phyloP scores from a whole-genome alignment of 1,284 basidiomycete genomes.

The Apiotrichum gamsii region DNA sequence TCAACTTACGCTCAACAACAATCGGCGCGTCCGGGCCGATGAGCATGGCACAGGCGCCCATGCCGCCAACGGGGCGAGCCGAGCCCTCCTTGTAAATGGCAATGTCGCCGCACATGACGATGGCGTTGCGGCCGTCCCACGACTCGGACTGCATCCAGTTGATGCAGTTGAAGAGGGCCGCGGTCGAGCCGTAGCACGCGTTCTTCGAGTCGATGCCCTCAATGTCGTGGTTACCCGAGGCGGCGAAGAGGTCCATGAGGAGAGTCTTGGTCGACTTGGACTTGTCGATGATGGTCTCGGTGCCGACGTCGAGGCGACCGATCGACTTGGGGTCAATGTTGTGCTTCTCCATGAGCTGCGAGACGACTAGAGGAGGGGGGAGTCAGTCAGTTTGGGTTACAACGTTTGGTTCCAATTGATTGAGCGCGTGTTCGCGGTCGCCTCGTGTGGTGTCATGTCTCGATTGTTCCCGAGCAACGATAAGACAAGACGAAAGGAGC shows the following conservation, averaged over 20 bases:
- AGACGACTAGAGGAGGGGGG: slow-evolving; percentile 60
- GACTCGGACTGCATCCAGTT: slow-evolving; percentile 95
- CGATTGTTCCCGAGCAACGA: too few relatives aligned
- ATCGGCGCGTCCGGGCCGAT: slow-evolving; percentile 95
- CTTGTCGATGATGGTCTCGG: slow-evolving; percentile 99
- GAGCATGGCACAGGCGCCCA: slow-evolving; percentile 88
- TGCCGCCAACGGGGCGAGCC: slow-evolving; percentile 93
- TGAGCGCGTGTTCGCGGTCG: too few relatives aligned
- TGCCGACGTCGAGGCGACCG: slow-evolving; percentile 95
- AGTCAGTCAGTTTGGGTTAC: slow-evolving; percentile 23
- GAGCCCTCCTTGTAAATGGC: slow-evolving; percentile 96
- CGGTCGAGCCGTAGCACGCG: slow-evolving; percentile 97
- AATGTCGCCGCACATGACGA: slow-evolving; percentile 96
- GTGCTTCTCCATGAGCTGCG: slow-evolving; percentile 85
- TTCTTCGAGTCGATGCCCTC: slow-evolving; percentile 99
- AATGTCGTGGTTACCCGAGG: slow-evolving; percentile 84
- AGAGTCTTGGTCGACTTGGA: slow-evolving; percentile 98
- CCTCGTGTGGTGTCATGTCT: too few relatives aligned
- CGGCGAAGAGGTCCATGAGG: slow-evolving; percentile 94
- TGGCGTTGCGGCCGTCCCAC: slow-evolving; percentile 98
- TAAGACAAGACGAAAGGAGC: too few relatives aligned
- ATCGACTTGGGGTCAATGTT: slow-evolving; percentile 93
- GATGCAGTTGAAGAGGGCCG: slow-evolving; percentile 93
- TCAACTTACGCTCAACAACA: slow-evolving; percentile 80
- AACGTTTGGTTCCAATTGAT: too few relatives aligned